Evolutionary conservation across 2,329 filamentous ascomycete genomes (phyloP), one percentile per base, ranked within the genome.

Genomic region (Hirsutella minnesotensis): DNA sequence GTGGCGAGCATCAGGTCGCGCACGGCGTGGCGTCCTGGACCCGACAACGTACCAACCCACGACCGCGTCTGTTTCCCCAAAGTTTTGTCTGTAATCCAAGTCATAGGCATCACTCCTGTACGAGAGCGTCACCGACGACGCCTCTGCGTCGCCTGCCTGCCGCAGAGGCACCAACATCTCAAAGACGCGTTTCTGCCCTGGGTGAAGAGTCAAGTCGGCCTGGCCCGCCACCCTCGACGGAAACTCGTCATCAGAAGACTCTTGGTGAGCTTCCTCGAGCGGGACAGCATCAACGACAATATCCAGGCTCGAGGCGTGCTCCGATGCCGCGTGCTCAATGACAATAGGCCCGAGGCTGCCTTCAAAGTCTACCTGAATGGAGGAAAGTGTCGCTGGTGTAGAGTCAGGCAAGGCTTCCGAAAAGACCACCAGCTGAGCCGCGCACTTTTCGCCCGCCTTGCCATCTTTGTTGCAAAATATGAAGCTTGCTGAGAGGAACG

Each of bases 101-200:
- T 74, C 69, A 51, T 90, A 94, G 1, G 68, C 61, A 1, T 81
- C 72, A 13, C 75, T 77, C 22, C 75, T 67, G n/a, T 92, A 62
- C 1, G 68, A 64, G 22, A 94, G 64, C 1, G 69, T 74, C 9
- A 83, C 74, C 2, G 77, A 78, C 4, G 73, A 69, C 4, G 85
- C 79, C 39, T 72, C 77, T 1, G 83, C 79, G 44, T 86, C 76
- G n/a, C 87, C 88, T 3, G 88, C 78, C 61, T 95, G 89, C 45
- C 87, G 79, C 15, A 95, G 72, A 2, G 81, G 76, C 45, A 87
- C 75, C 9, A 72, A 74, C 52, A 95, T 71, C 51, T 84, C 77
- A 47, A 85, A 82, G 1, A 89, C 75, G 42, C 75, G 78, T 9
- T 72, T 83, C 47, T 84, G 75, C 1, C 79, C 79, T 13, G 87